Base-by-base conservation (phyloP, 306 rosid genomes). In the Vicia villosa region DNA sequence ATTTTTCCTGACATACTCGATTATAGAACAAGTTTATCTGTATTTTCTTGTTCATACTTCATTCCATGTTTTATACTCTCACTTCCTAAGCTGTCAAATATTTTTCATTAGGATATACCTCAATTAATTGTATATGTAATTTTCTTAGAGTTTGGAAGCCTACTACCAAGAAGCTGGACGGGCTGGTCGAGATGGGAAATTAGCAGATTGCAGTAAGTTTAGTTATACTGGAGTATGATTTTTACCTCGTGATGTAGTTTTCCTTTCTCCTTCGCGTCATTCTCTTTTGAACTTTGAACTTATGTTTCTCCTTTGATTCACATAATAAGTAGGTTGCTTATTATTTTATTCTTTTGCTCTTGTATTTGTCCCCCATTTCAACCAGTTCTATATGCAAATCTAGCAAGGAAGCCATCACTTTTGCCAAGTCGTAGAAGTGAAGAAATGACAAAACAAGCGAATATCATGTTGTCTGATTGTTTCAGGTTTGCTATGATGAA, bases 151-250 rank as follows among this genome's bases (percentile, higher is more conserved):
- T 80, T 81, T 90, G 82, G 98, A 93, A 80, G 96, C 97, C 59
- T 93, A 93, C 63, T 86, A 93, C 81, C 98, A 93, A 86, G 97
- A 90, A 85, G 98, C 97, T 63, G 97, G 98, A 16, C 91, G 98
- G 68, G 98, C 97, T 32, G 97, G 98, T 71, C 88, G 98, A 70
- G 98, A 93, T 80, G 98, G 98, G 38, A 86, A 88, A 54, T 78
- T 88, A 78, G 90, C 97, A 17, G 87, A 88, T 72, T 93, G 98
- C 85, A 82, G 97, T 93, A 83, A 81, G 93, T 67, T 75, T 38
- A 57, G 64, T 19, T 70, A 11, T 45, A 69, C 24, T 50, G 34
- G 22, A 65, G 14, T 54, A 46, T 55, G 41, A 15, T 49, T 67
- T 55, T 76, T 20, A 32, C 10, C 54, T 49, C 26, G 56, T 26